These are phyloP conservation scores for Leishmania arabica DNA, from an alignment of 208 protist genomes.

Conservation along the genomic window DNA sequence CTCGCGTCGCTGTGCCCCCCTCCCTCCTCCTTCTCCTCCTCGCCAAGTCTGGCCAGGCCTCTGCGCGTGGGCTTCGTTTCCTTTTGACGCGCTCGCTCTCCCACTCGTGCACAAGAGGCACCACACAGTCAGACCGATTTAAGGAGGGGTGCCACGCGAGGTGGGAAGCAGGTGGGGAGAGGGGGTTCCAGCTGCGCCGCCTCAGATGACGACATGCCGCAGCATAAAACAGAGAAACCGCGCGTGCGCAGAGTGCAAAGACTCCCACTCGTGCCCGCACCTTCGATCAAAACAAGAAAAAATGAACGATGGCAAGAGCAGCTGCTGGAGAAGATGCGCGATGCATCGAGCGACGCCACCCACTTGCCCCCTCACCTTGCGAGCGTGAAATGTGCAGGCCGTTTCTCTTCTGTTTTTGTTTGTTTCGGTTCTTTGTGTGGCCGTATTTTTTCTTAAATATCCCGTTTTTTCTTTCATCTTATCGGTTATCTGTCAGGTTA, in stretches of 20 bases:
- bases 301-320: not conserved
- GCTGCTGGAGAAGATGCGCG: not conserved
- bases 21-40: not conserved
- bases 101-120: not conserved
- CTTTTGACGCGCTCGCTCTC: not conserved
- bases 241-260: not conserved
- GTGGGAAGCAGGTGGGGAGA: not conserved
- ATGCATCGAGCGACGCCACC: not conserved
- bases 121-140: not conserved
- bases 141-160: not conserved
- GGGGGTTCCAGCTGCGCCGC: not conserved
- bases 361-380: not conserved
- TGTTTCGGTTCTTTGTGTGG: not conserved
- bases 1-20: not conserved
- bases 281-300: not conserved
- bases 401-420: not conserved
- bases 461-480: conserved; percentile 1
- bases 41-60: not conserved
- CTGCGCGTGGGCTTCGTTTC: not conserved
- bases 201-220: not conserved
- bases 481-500: conserved; percentile 4
- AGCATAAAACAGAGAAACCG: not conserved
- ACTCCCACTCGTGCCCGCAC: not conserved
- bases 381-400: not conserved
- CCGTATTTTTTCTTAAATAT: not conserved